phyloP scores from a whole-genome alignment of 768 basidiomycete species.

The Dictyophora rubrovolvata region DNA sequence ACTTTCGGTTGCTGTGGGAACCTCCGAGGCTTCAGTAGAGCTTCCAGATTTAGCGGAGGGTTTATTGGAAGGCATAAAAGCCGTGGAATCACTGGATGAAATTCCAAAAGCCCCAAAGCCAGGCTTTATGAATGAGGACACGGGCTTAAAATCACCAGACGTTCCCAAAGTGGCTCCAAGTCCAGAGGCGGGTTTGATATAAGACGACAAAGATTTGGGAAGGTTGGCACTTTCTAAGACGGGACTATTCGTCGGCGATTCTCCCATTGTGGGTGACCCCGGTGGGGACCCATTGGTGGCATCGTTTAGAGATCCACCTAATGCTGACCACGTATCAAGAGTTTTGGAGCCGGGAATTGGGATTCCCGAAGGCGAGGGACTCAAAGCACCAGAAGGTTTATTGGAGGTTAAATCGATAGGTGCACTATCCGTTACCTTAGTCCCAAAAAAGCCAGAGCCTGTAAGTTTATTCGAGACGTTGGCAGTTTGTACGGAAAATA shows the following conservation, averaged over 20 bases:
- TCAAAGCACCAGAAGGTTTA: neutral
- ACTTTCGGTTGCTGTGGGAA: neutral
- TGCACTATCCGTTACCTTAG: no score
- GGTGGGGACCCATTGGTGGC: neutral
- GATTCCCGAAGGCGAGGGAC: neutral
- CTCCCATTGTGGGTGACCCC: neutral
- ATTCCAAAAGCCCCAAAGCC: conserved; percentile 34
- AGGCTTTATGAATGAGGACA: conserved; percentile 27
- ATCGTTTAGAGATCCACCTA: neutral
- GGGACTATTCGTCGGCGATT: neutral
- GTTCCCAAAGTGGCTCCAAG: conserved; percentile 23
- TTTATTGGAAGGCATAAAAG: conserved; percentile 48
- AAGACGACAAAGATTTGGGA: neutral
- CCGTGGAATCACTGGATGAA: conserved; percentile 21
- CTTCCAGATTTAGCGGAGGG: conserved; percentile 16
- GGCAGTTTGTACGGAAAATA: neutral
- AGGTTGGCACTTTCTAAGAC: neutral
- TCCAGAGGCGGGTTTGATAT: conserved; percentile 26
- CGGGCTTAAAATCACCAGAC: conserved; percentile 4
- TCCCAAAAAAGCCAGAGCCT: no score
- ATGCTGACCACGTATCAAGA: neutral
- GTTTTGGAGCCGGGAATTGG: neutral
- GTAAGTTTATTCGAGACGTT: no score
- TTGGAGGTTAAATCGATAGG: neutral
- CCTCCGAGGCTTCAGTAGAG: neutral